phyloP scores from a whole-genome alignment of 495 filamentous ascomycete genomes.

The Talaromyces adpressus region DNA sequence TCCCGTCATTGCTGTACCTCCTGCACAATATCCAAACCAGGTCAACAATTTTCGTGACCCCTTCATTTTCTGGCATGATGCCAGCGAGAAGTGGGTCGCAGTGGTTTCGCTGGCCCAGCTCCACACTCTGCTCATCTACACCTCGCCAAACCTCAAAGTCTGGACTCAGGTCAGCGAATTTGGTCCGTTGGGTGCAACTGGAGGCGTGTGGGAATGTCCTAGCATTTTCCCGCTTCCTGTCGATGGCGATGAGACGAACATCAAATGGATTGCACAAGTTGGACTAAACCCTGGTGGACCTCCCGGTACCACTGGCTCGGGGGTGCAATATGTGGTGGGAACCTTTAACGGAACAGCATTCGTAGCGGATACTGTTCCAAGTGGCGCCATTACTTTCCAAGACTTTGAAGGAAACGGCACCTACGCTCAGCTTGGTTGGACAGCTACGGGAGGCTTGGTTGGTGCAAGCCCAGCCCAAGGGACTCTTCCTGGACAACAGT shows the following conservation, averaged over 20 bases:
- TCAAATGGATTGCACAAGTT: constrained; percentile 41
- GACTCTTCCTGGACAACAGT: not conserved
- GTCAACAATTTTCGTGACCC: constrained; percentile 49
- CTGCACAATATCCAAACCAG: constrained; percentile 21
- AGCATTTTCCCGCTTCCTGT: constrained; percentile 35
- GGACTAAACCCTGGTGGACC: constrained; percentile 53
- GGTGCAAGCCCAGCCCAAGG: not conserved
- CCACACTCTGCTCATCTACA: constrained; percentile 47
- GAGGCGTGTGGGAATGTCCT: constrained; percentile 54
- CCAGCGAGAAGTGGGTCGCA: constrained; percentile 42
- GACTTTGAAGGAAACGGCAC: not conserved
- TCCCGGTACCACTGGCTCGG: constrained; percentile 36
- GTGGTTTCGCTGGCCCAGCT: constrained; percentile 40
- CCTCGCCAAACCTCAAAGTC: constrained; percentile 41
- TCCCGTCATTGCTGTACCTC: constrained; percentile 41
- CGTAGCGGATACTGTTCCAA: constrained; percentile 13
- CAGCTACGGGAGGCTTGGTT: constrained; percentile 10
- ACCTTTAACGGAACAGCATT: constrained; percentile 41
- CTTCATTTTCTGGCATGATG: constrained; percentile 45
- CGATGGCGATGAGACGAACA: constrained; percentile 19
- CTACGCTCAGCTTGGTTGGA: constrained; percentile 8
- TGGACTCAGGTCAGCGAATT: constrained; percentile 52
- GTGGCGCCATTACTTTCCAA: not conserved
- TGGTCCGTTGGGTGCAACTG: constrained; percentile 39
- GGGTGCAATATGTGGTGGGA: constrained; percentile 40